Conservation (phyloP, 2,329 filamentous ascomycete genomes). For the Arthrinium phaeospermum region DNA sequence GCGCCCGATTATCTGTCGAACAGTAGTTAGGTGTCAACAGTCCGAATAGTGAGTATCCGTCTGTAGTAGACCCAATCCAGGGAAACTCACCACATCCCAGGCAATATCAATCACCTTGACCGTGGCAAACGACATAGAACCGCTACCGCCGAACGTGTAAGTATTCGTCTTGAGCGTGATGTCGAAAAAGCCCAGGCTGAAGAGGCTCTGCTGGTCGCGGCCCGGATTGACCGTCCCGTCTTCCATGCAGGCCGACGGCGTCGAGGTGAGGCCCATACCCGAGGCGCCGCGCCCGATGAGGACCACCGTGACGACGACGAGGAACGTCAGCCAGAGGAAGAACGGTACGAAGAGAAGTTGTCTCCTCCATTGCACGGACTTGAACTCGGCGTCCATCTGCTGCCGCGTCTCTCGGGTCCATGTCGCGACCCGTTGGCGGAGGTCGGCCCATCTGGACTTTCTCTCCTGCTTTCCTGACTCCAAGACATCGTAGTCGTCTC, state of each 20-base stretch:
- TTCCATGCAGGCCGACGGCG: background rate
- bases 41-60: background rate
- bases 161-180: background rate
- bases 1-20: constrained; percentile 34
- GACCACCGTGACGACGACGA: background rate
- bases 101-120: background rate
- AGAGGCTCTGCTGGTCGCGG: background rate
- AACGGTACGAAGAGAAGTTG: background rate
- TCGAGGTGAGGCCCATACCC: background rate
- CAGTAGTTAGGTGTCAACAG: background rate
- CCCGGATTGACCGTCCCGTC: background rate
- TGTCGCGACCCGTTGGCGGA: background rate
- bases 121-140: background rate
- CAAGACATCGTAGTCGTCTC: background rate
- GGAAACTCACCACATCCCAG: background rate
- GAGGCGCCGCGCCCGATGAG: background rate
- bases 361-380: background rate
- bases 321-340: background rate
- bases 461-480: no score
- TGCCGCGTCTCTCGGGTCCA: background rate
- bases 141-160: background rate
- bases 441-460: background rate
- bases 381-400: background rate
- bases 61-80: no score
- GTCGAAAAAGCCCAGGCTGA: background rate